Conservation (phyloP, 2,329 filamentous ascomycete species). For the Hypoxylon sp. region DNA sequence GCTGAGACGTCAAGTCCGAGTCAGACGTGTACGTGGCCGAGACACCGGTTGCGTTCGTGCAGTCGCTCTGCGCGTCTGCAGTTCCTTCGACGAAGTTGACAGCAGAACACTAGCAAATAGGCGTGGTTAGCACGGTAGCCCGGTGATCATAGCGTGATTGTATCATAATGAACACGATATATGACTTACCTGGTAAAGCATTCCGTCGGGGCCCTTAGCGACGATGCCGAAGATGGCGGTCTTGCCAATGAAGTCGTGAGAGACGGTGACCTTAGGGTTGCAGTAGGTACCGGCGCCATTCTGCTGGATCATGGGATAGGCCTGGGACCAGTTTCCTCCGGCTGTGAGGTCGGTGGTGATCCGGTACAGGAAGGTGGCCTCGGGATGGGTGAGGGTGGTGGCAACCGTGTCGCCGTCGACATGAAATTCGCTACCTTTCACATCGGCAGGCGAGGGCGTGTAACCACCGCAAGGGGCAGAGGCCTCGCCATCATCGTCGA, state of each 20-base stretch:
- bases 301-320: constrained; percentile 63
- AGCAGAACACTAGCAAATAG: constrained; percentile 56
- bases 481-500: constrained; percentile 56
- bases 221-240: constrained; percentile 63
- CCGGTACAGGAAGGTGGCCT: constrained; percentile 65
- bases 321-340: constrained; percentile 60
- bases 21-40: constrained; percentile 45
- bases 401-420: constrained; percentile 63
- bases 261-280: constrained; percentile 56
- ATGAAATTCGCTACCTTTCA: constrained; percentile 59
- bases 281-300: constrained; percentile 64
- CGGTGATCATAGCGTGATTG: no score
- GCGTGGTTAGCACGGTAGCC: constrained; percentile 1
- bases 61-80: constrained; percentile 41
- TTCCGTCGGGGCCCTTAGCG: constrained; percentile 61
- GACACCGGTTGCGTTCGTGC: constrained; percentile 51
- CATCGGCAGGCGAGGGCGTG: constrained; percentile 51
- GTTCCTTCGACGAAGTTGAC: constrained; percentile 62
- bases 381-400: constrained; percentile 57
- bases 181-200: constrained; percentile 61
- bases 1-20: constrained; percentile 42
- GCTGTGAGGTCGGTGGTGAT: constrained; percentile 60
- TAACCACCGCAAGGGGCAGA: constrained; percentile 64
- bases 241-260: constrained; percentile 59
- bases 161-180: not conserved